phyloP scores from a whole-genome alignment of 2,329 filamentous ascomycete species.

The Cordyceps militaris region DNA sequence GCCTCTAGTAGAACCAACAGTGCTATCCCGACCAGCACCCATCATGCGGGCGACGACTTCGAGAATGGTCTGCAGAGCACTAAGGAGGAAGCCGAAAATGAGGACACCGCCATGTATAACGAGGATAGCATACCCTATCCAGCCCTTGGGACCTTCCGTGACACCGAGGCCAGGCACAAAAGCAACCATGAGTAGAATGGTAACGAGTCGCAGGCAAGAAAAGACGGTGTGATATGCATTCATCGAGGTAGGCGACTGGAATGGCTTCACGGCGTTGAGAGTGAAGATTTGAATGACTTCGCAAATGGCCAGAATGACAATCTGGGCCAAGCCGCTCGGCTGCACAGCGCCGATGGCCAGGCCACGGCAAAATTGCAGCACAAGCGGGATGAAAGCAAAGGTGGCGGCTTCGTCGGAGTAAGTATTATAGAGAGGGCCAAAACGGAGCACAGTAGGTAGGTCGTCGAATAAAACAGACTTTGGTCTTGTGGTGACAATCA shows the following conservation, averaged over 20 bases:
- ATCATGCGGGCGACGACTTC: conserved; percentile 79
- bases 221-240: conserved; percentile 91
- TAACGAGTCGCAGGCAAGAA: conserved; percentile 66
- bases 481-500: conserved; percentile 75
- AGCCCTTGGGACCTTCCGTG: conserved; percentile 73
- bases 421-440: conserved; percentile 94
- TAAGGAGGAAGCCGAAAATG: conserved; percentile 87
- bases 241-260: conserved; percentile 89
- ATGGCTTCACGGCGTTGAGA: conserved; percentile 82
- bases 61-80: conserved; percentile 81
- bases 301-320: conserved; percentile 86
- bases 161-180: conserved; percentile 82
- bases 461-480: conserved; percentile 90
- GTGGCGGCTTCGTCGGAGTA: conserved; percentile 89
- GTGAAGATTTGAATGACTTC: conserved; percentile 87
- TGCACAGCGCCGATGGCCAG: conserved; percentile 91
- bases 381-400: conserved; percentile 80
- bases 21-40: conserved; percentile 73
- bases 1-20: conserved; percentile 64
- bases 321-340: conserved; percentile 84
- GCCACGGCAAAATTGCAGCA: conserved; percentile 78
- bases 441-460: conserved; percentile 78
- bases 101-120: conserved; percentile 78
- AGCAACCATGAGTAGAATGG: conserved; percentile 67
- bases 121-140: conserved; percentile 91